Evolutionary conservation across 179 eudicot species (phyloP), one percentile per base, ranked within the genome.

Genomic region (Beta macrorhiza): DNA sequence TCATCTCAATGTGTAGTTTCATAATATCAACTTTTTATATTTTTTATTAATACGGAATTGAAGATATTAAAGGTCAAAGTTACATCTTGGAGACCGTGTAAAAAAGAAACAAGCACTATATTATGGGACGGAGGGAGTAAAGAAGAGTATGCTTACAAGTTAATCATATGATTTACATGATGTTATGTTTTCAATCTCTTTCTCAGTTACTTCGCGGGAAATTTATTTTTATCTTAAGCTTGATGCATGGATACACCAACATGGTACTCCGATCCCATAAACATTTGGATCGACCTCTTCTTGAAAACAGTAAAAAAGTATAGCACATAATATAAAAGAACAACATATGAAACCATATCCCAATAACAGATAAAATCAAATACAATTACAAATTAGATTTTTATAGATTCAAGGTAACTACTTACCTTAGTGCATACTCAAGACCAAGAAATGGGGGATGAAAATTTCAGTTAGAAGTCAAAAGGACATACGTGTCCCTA

Each of bases 391-490:
- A 75, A 15, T 42, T n/a, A 68, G 13, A 70, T 77, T 29, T 83
- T 76, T 81, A 84, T 73, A 74, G 59, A 69, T 55, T 78, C 84
- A 72, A 84, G 86, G 86, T 81, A 81, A 84, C 84, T 51, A 57
- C 84, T 81, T 77, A 78, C 78, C 86, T 84, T 84, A 78, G 61
- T 37, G 61, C 63, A 81, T 75, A 84, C 84, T 84, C 87, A 73
- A 84, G 65, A 67, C 73, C 45, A 84, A 78, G 84, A 78, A 80
- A 78, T 51, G 16, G 47, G 47, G 72, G 47, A 22, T 25, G 25
- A 22, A 53, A 47, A 49, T 72, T 84, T 78, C 74, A 81, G 64
- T 42, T 75, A 51, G 56, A 75, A 74, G 86, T 78, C 86, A 84
- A 81, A 80, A 29, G 58, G 55, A 81, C 49, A 58, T 70, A 76